Base-by-base conservation (phyloP, 1,284 basidiomycete species). In the Inonotus obliquus region DNA sequence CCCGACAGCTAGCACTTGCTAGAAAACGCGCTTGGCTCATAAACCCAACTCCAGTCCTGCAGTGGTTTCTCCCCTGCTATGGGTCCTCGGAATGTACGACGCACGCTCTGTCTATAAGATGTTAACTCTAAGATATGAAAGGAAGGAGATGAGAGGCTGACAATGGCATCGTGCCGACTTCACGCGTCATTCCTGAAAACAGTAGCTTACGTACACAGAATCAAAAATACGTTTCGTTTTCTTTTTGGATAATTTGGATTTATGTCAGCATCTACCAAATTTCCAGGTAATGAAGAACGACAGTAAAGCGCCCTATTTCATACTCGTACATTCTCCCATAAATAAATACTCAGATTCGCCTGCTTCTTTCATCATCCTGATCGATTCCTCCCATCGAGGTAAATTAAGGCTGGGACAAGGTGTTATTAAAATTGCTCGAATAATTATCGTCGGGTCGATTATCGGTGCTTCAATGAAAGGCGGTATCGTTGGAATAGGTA, bases 371-470 rank as follows among this genome's bases (percentile, higher is more conserved):
- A 54, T 32, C 10, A 29, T 35, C 17, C n/a, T 45, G 41, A 63
- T 63, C 23, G 59, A 25, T 10, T 57, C 44, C 32, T 49, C 51
- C 62, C 62, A 63, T 10, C 56, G 21, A 11, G 4, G 17, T 21
- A 63, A 21, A 19, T 63, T 59, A 17, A 63, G 54, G 29, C 60
- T 59, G 44, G 62, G 59, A 3, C 47, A 37, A 14, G 62, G 59
- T 32, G 47, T 57, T 14, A 63, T 48, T n/a, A 63, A 29, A 44
- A 63, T 54, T 19, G 62, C 59, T 39, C 59, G 58, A 32, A 63
- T 27, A 13, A 60, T 23, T 13, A 63, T 11, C 4, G 23, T 51
- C 4, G 54, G 35, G 29, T 63, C 47, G 23, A 63, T 35, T 25
- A 39, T 45, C 27, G 62, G 62, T 10, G 54, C 53, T 17, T 60